These are phyloP conservation scores for Salix caprea DNA, from an alignment of 345 rosid species.

Conservation along the genomic window DNA sequence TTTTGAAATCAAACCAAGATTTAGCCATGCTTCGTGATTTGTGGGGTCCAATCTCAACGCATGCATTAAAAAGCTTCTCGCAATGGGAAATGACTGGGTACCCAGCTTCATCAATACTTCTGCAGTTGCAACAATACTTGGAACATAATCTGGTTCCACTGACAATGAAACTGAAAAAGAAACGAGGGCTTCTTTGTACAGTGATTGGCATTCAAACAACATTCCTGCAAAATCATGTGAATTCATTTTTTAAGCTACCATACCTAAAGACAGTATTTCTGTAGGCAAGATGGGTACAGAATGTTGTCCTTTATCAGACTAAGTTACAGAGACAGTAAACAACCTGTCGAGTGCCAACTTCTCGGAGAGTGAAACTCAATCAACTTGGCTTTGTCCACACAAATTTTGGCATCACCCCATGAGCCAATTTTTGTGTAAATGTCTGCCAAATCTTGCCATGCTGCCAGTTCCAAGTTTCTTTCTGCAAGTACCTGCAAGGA, in stretches of 20 bases:
- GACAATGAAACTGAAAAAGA: conserved; percentile 67
- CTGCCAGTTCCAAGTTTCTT: conserved; percentile 53
- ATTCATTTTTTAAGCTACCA: background rate
- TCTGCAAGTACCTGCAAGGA: conserved; percentile 39
- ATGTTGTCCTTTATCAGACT: background rate
- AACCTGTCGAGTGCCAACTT: conserved; percentile 82
- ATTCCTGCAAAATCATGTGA: conserved; percentile 45
- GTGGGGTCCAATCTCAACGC: conserved; percentile 75
- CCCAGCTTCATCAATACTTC: conserved; percentile 63
- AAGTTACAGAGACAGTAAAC: background rate
- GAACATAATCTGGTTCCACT: conserved; percentile 71
- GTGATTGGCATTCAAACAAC: conserved; percentile 58
- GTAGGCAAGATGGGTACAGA: background rate
- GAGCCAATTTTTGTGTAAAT: conserved; percentile 61
- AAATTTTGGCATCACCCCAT: conserved; percentile 68
- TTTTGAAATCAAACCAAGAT: conserved; percentile 71
- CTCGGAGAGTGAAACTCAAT: conserved; percentile 57
- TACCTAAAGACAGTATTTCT: background rate
- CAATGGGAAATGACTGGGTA: conserved; percentile 48
- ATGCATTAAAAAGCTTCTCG: conserved; percentile 81
- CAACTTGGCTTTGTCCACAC: conserved; percentile 67
- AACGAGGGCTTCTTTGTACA: conserved; percentile 65
- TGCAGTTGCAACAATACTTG: conserved; percentile 76
- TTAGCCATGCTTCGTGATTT: conserved; percentile 75
- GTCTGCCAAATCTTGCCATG: conserved; percentile 82